These are phyloP conservation scores for Peribolospora kevripleyi DNA, from an alignment of 768 basidiomycete species.

Conservation along the genomic window DNA sequence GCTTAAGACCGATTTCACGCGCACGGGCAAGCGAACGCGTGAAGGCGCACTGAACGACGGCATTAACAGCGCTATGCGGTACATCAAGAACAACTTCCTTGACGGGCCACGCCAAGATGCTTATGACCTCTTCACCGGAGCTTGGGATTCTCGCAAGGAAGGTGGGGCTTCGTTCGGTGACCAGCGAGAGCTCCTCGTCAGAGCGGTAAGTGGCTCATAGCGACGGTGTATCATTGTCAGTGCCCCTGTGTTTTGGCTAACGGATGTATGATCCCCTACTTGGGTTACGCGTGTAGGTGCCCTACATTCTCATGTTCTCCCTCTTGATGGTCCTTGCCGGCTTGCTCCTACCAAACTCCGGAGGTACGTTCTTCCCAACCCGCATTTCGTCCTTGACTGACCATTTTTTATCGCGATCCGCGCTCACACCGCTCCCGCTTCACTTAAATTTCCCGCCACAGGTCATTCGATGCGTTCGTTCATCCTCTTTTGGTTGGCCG, in stretches of 20 bases:
- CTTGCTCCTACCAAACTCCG: constrained; percentile 8
- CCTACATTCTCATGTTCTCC: constrained; percentile 53
- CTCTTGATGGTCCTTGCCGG: constrained; percentile 52
- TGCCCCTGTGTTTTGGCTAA: not conserved
- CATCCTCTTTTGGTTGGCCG: constrained; percentile 50
- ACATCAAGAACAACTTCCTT: constrained; percentile 87
- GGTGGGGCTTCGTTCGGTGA: not conserved
- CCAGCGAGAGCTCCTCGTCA: not conserved
- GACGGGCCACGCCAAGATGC: constrained; percentile 90
- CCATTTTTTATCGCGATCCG: not conserved
- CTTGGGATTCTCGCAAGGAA: constrained; percentile 49
- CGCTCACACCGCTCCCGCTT: not conserved
- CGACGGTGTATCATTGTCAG: not conserved
- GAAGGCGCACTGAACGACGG: constrained; percentile 65
- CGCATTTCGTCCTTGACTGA: not conserved
- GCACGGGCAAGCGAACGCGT: constrained; percentile 67
- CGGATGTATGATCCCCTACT: not conserved
- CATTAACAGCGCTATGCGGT: constrained; percentile 56
- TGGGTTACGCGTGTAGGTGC: constrained; percentile 33
- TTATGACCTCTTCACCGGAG: constrained; percentile 77
- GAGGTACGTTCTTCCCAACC: not conserved
- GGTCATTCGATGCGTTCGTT: constrained; percentile 43
- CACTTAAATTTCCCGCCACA: constrained; percentile 1
- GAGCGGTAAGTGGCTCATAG: not conserved
- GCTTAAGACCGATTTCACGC: constrained; percentile 84